Conservation (phyloP, 352 stramenopile genomes). For the Thalassiosira livingstoniorum region DNA sequence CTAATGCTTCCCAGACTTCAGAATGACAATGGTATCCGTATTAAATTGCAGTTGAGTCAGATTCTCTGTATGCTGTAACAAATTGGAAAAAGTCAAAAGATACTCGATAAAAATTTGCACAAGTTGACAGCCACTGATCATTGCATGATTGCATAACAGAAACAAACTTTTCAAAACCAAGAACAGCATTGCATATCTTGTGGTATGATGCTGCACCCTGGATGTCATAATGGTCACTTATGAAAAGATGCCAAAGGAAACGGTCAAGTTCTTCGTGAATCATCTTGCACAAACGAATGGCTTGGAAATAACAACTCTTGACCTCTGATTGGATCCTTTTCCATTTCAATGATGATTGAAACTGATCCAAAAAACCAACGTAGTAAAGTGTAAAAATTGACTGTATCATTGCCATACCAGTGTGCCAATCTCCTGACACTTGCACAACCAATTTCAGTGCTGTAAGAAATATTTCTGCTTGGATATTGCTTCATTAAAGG, state of each 20-base stretch:
- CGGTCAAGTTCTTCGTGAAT: background rate
- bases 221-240: background rate
- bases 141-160: background rate
- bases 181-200: background rate
- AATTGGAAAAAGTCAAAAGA: slow-evolving; percentile 8
- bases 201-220: background rate
- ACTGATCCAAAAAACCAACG: slow-evolving; percentile 11
- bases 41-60: background rate
- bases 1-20: background rate
- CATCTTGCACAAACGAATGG: background rate
- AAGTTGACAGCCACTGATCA: slow-evolving; percentile 1
- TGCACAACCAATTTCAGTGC: slow-evolving; percentile 1
- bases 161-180: background rate
- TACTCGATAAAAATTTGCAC: background rate
- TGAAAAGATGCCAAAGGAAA: slow-evolving; percentile 7
- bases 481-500: slow-evolving; percentile 1
- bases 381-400: slow-evolving; percentile 25
- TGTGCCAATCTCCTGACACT: background rate
- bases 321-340: background rate
- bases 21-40: background rate
- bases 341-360: slow-evolving; percentile 8
- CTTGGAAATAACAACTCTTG: slow-evolving; percentile 14
- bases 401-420: background rate
- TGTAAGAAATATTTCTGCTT: slow-evolving; percentile 23
- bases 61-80: slow-evolving; percentile 1